These are phyloP conservation scores for Alternaria sp. DNA, from an alignment of 2,329 filamentous ascomycete species.

Conservation along the genomic window DNA sequence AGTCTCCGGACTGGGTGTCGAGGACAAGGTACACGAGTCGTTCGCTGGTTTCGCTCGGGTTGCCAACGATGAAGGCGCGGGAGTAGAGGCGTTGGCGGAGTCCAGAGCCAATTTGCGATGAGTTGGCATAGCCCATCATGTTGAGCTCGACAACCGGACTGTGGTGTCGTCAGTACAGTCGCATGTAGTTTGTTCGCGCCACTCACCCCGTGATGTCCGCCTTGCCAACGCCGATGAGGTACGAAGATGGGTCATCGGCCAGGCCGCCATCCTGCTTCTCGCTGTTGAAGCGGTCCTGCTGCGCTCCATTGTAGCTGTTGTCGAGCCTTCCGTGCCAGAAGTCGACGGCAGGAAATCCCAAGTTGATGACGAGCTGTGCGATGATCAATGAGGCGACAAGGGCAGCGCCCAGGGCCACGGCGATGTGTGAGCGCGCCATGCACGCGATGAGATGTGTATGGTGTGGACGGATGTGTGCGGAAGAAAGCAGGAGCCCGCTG, in stretches of 20 bases:
- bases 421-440: slow-evolving; percentile 53
- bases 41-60: slow-evolving; percentile 69
- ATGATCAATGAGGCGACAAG: slow-evolving; percentile 45
- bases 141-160: slow-evolving; percentile 89
- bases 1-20: slow-evolving; percentile 88
- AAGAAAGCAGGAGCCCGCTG: slow-evolving; percentile 9
- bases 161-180: slow-evolving; percentile 18
- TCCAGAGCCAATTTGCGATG: slow-evolving; percentile 82
- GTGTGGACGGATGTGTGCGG: slow-evolving; percentile 27
- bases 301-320: slow-evolving; percentile 28
- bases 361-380: slow-evolving; percentile 44
- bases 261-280: slow-evolving; percentile 39
- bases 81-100: slow-evolving; percentile 88
- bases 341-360: slow-evolving; percentile 48
- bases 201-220: slow-evolving; percentile 74
- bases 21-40: slow-evolving; percentile 88
- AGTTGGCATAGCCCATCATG: slow-evolving; percentile 89
- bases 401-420: slow-evolving; percentile 49
- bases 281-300: slow-evolving; percentile 37
- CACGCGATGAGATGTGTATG: slow-evolving; percentile 19
- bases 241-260: slow-evolving; percentile 56
- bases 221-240: slow-evolving; percentile 73
- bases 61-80: slow-evolving; percentile 85
- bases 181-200: not conserved
- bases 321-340: slow-evolving; percentile 47